phyloP scores from a whole-genome alignment of 2,329 filamentous ascomycete genomes.

The Aspergillus thermomutatus region DNA sequence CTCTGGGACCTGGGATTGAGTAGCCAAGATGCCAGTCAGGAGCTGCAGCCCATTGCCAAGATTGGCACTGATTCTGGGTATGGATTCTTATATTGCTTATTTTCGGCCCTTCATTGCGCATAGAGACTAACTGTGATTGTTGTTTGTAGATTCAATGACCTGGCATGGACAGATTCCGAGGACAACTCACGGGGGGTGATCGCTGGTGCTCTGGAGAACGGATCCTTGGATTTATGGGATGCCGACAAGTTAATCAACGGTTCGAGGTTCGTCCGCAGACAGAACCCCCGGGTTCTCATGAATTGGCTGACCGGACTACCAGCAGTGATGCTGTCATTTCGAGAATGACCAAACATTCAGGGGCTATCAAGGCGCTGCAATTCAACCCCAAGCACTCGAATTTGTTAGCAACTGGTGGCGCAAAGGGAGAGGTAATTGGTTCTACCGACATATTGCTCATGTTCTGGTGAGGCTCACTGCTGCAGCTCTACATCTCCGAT shows the following conservation, averaged over 20 bases:
- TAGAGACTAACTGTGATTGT: conserved; percentile 21
- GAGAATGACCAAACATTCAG: conserved; percentile 83
- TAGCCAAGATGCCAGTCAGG: conserved; percentile 68
- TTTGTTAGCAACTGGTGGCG: conserved; percentile 85
- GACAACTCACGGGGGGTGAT: conserved; percentile 83
- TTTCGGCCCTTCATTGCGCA: not conserved
- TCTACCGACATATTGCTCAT: not conserved
- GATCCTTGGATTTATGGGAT: conserved; percentile 90
- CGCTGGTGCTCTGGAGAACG: conserved; percentile 91
- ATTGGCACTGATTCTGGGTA: conserved; percentile 89
- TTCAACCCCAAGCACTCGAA: conserved; percentile 94
- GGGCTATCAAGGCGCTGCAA: conserved; percentile 88
- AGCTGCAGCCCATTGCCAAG: conserved; percentile 80
- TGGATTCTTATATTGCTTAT: conserved; percentile 7
- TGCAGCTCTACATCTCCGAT: conserved; percentile 81
- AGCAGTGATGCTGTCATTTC: conserved; percentile 73
- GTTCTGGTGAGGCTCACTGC: conserved; percentile 6
- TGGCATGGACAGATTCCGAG: conserved; percentile 85
- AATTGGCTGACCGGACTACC: conserved; percentile 16
- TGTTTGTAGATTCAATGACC: conserved; percentile 78
- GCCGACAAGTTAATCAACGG: conserved; percentile 64
- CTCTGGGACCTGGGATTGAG: conserved; percentile 91
- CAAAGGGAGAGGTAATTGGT: conserved; percentile 71
- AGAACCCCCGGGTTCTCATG: not conserved
- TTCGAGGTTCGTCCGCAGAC: conserved; percentile 42